Base-by-base conservation (phyloP, 2,329 filamentous ascomycete species). In the Amphichorda felina region DNA sequence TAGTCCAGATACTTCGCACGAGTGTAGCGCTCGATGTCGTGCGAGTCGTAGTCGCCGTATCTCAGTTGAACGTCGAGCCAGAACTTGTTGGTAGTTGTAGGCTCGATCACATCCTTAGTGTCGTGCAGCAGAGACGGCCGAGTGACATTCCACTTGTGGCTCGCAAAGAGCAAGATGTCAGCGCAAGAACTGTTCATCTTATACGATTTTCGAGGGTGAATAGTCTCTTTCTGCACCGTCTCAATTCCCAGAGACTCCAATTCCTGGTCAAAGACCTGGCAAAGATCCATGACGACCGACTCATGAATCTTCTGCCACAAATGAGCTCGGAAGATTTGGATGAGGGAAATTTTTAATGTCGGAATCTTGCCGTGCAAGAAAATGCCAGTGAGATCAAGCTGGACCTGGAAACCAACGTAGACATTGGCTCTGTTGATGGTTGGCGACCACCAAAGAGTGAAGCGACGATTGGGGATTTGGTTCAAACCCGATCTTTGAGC, bases 121-220 rank as follows among this genome's bases (percentile, higher is more conserved):
- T 98, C 91, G 53, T 93, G 94, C 4, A 98, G 66, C 47, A 94
- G 74, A 3, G 89, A 96, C 2, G 91, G 93, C 3, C 85, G 72
- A 1, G 88, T 95, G 35, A 98, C 88, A 43, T 94, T 96, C 93
- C 93, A 98, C 59, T 96, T 98, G 65, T 96, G 91, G 44, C 83
- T 94, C 26, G 91, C 89, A 53, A 98, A 98, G 8, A 98, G 73
- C 37, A 96, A 70, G 43, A 98, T 95, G 57, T 98, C 91, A 4
- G 93, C 91, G 51, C 91, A 96, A 39, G 89, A 96, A 50, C 88
- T 95, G 69, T 98, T 98, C 91, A 98, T 98, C 75, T 98, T 98
- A 75, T 98, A 98, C 4, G 87, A 95, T 63, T 98, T 98, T 75
- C 91, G 76, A 35, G 91, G 91, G 66, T 98, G 91, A 40, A 98